phyloP scores from a whole-genome alignment of 768 basidiomycete genomes.

The Termitomyces sp. region DNA sequence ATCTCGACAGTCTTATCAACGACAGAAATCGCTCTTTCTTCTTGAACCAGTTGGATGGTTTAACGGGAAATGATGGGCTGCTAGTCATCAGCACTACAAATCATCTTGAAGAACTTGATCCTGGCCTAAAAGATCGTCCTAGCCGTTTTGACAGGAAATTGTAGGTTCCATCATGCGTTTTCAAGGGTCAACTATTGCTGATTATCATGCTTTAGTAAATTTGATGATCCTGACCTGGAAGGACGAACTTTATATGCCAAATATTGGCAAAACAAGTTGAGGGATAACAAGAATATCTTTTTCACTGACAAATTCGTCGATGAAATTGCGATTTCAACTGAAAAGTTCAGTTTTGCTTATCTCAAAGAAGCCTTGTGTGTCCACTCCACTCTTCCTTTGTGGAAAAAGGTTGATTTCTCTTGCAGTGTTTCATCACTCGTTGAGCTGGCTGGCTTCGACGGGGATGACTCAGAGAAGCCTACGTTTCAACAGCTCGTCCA shows the following conservation, averaged over 20 bases:
- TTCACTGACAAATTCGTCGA: constrained; percentile 65
- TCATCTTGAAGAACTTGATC: constrained; percentile 76
- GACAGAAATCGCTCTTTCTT: constrained; percentile 80
- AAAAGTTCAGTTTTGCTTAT: constrained; percentile 79
- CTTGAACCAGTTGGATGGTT: constrained; percentile 80
- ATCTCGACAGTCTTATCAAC: constrained; percentile 74
- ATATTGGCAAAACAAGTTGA: constrained; percentile 81
- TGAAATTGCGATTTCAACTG: constrained; percentile 54
- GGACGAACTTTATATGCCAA: constrained; percentile 63
- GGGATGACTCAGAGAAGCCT: constrained; percentile 31
- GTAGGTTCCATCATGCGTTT: constrained; percentile 35
- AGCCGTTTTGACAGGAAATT: constrained; percentile 86
- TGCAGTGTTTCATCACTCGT: constrained; percentile 70
- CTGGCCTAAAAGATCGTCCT: constrained; percentile 69
- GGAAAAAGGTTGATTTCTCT: background rate
- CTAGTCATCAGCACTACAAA: constrained; percentile 80
- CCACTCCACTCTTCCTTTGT: background rate
- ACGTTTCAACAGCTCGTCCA: constrained; percentile 48
- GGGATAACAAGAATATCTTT: constrained; percentile 49
- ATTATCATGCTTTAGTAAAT: constrained; percentile 40
- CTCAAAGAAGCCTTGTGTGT: constrained; percentile 87
- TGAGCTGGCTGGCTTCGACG: constrained; percentile 47
- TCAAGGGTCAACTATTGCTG: background rate
- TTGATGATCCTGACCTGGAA: constrained; percentile 61
- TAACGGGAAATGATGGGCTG: constrained; percentile 75